Evolutionary conservation across 2,329 filamentous ascomycete genomes (phyloP).

Genomic region (Aspergillus pseudoglaucus): DNA sequence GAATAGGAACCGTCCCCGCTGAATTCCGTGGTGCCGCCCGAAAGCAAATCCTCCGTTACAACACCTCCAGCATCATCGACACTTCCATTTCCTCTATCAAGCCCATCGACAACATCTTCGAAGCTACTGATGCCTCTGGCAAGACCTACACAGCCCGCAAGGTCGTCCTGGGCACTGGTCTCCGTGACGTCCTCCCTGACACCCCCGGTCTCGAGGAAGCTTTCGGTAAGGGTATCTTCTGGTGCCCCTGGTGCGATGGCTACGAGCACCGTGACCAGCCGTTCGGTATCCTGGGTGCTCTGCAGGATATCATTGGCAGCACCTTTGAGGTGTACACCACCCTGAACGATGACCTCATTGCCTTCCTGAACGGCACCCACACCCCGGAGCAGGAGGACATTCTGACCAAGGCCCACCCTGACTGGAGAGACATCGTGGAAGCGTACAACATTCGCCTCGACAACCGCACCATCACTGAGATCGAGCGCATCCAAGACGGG

Average conservation of each 20-base stretch:
- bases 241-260: conserved; percentile 62
- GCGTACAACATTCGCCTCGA: conserved; percentile 49
- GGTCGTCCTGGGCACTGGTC: conserved; percentile 53
- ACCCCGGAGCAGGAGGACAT: conserved; percentile 38
- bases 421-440: conserved; percentile 46
- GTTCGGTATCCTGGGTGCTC: conserved; percentile 47
- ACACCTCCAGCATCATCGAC: conserved; percentile 46
- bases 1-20: conserved; percentile 46
- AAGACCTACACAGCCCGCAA: conserved; percentile 45
- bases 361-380: conserved; percentile 55
- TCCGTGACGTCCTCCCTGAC: conserved; percentile 49
- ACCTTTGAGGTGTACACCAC: conserved; percentile 51
- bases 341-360: conserved; percentile 50
- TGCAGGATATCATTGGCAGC: conserved; percentile 40
- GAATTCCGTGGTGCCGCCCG: conserved; percentile 52
- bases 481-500: conserved; percentile 43
- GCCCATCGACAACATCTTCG: conserved; percentile 36
- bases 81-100: conserved; percentile 43
- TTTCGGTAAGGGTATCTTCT: conserved; percentile 56
- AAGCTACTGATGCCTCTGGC: conserved; percentile 32
- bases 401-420: conserved; percentile 36
- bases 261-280: conserved; percentile 55
- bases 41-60: conserved; percentile 47
- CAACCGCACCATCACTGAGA: conserved; percentile 47
- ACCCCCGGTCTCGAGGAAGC: conserved; percentile 51